phyloP scores from a whole-genome alignment of 768 basidiomycete genomes.

The Amanita jacksonii region DNA sequence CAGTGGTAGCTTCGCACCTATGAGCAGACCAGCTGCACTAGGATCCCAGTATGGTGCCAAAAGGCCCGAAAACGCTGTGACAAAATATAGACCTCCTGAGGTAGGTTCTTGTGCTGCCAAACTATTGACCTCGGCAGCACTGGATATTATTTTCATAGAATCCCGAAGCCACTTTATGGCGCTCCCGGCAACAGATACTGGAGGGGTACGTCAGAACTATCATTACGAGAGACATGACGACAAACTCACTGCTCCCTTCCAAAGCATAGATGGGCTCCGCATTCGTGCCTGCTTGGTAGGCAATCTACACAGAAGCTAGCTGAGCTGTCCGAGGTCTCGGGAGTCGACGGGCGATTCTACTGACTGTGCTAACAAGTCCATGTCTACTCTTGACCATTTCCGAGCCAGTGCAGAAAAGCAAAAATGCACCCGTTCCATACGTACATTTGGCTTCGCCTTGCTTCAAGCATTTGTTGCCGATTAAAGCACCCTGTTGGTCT shows the following conservation, averaged over 20 bases:
- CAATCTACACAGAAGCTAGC: slow-evolving; percentile 43
- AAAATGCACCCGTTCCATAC: slow-evolving; percentile 94
- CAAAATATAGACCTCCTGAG: slow-evolving; percentile 91
- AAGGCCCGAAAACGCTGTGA: slow-evolving; percentile 92
- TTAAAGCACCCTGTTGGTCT: slow-evolving; percentile 96
- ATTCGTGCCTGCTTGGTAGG: slow-evolving; percentile 77
- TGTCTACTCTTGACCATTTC: slow-evolving; percentile 80
- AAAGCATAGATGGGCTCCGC: slow-evolving; percentile 84
- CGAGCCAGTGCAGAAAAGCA: slow-evolving; percentile 88
- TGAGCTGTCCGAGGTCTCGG: background rate
- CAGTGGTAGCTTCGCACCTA: slow-evolving; percentile 37
- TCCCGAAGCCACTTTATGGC: slow-evolving; percentile 97
- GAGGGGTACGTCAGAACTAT: background rate
- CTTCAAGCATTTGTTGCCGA: slow-evolving; percentile 92
- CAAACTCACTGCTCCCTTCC: slow-evolving; percentile 79
- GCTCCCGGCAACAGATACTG: slow-evolving; percentile 90
- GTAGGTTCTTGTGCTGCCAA: slow-evolving; percentile 69
- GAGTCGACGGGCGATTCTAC: slow-evolving; percentile 12
- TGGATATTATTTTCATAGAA: slow-evolving; percentile 72
- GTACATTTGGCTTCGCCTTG: slow-evolving; percentile 96
- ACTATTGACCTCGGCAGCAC: slow-evolving; percentile 76
- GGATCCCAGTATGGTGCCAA: slow-evolving; percentile 98
- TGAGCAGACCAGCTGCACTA: slow-evolving; percentile 76
- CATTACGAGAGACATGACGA: slow-evolving; percentile 2
- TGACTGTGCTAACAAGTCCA: slow-evolving; percentile 82